These are phyloP conservation scores for apple (Malus domestica) DNA, from an alignment of 306 rosid species.

Conservation along the genomic window ASM211411v1 NC_041790.1:18560001-18560500, in stretches of 20 bases:
- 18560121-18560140: background rate
- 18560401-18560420: conserved; percentile 1
- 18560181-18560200: conserved; percentile 11
- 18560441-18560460: background rate
- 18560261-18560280: background rate
- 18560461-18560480: conserved; percentile 23
- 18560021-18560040: background rate
- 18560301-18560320: conserved; percentile 19
- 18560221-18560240: conserved; percentile 57
- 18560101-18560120: background rate
- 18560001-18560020: conserved; percentile 1
- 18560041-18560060: background rate
- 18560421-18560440: conserved; percentile 21
- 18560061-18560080: conserved; percentile 8
- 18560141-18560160: background rate
- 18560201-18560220: conserved; percentile 62
- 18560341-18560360: conserved; percentile 15
- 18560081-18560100: background rate
- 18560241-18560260: conserved; percentile 4
- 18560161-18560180: background rate
- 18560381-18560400: conserved; percentile 9
- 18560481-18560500: conserved; percentile 13
- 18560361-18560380: background rate
- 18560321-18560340: background rate
- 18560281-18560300: background rate